phyloP scores from a whole-genome alignment of 23 red algal genomes.

The Agarophyton chilense region DNA sequence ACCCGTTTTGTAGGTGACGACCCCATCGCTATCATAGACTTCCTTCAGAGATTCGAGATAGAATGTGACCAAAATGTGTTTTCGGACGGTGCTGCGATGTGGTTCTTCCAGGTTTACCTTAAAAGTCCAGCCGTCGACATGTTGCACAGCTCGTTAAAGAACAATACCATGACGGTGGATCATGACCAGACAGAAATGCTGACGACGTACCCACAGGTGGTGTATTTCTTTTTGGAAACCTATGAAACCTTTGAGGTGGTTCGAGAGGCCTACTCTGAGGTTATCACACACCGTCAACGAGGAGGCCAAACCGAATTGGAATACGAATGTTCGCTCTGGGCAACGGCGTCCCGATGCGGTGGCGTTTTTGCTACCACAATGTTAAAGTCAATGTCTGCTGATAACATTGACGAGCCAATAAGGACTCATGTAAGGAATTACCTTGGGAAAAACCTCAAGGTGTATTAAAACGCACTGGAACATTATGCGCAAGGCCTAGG shows the following conservation, averaged over 20 bases:
- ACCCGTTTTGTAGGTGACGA: no score
- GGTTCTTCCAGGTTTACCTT: conserved; percentile 19
- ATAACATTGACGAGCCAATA: neutral
- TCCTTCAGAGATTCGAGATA: no score
- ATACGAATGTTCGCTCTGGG: no score
- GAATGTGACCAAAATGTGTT: no score
- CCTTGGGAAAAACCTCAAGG: neutral
- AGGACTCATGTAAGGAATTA: neutral
- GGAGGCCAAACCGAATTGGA: conserved; percentile 12
- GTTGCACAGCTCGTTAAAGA: neutral
- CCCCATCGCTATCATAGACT: no score
- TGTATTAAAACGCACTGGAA: neutral
- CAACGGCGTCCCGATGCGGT: neutral
- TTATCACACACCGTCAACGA: neutral
- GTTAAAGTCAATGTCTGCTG: conserved; percentile 18
- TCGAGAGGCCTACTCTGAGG: neutral
- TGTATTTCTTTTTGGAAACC: conserved; percentile 4
- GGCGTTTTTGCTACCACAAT: neutral
- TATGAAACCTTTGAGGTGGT: conserved; percentile 22
- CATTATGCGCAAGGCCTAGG: conserved; percentile 9
- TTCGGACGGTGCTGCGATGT: no score
- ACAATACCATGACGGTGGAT: neutral
- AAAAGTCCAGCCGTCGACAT: neutral
- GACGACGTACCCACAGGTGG: neutral
- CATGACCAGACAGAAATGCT: neutral